A percentile compares a stretch with the other conserved stretches of the same genome.
Evolutionary conservation across 2,329 filamentous ascomycete species (phyloP).

Genomic region (Escovopsis sp.): DNA sequence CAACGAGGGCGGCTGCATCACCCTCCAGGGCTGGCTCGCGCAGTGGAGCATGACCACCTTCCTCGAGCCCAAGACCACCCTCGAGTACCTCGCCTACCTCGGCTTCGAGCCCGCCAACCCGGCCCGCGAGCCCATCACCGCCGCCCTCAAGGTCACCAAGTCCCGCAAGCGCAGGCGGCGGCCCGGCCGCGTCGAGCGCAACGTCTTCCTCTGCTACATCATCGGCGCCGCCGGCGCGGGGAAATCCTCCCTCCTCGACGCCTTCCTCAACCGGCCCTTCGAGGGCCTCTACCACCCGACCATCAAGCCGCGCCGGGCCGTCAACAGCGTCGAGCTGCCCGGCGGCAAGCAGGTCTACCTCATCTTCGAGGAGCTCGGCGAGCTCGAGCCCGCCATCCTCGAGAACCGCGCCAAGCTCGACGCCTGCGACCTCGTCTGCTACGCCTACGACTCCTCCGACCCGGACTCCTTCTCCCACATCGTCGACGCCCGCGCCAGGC

Average conservation of each 20-base stretch:
- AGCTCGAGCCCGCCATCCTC: conserved; percentile 85
- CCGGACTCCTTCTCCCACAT: conserved; percentile 93
- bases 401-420: conserved; percentile 85
- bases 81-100: conserved; percentile 91
- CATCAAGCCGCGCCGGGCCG: conserved; percentile 82
- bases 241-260: conserved; percentile 80
- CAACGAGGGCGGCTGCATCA: conserved; percentile 90
- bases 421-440: conserved; percentile 85
- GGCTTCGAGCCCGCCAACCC: conserved; percentile 73
- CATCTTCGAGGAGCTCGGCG: conserved; percentile 86
- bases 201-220: conserved; percentile 88
- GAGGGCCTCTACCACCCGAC: conserved; percentile 75
- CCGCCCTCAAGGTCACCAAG: conserved; percentile 84
- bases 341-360: conserved; percentile 95
- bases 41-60: conserved; percentile 99
- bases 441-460: conserved; percentile 92
- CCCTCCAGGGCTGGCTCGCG: conserved; percentile 90
- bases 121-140: conserved; percentile 60
- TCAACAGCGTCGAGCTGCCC: conserved; percentile 91
- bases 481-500: conserved; percentile 60
- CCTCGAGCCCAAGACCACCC: conserved; percentile 81
- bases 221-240: conserved; percentile 73
- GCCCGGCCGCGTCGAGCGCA: conserved; percentile 76
- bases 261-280: conserved; percentile 82
- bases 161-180: conserved; percentile 70